Evolutionary conservation across 768 basidiomycete genomes (phyloP), one percentile per base, ranked within the genome.

Genomic region (Clitopilus passeckerianus): DNA sequence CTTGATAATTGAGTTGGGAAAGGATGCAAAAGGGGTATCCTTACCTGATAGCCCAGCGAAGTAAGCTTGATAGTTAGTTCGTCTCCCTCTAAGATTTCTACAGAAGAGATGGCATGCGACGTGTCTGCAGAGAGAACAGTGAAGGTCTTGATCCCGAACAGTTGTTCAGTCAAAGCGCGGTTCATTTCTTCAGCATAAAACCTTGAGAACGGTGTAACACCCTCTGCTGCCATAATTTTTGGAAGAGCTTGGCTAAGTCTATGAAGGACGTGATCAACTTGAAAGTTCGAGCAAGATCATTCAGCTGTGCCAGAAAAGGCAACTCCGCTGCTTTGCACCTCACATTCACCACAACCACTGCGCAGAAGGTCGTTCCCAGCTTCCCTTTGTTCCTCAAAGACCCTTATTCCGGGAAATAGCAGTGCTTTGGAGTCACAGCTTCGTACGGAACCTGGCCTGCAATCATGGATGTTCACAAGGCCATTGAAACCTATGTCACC

Each of bases 401-500:
- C 46, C 18, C 46, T 20, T 7, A 23, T 22, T 50, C 20, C n/a
- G 20, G 46, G 3, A 10, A 50, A 20, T n/a, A 3, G 3, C 37
- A 14, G 37, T 41, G 14, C 37, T 15, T n/a, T 7, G 34, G 8
- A 15, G 37, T 15, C n/a, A 5, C n/a, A n/a, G 37, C n/a, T 5
- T 41, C 10, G 14, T 41, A 15, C n/a, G 14, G 37, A 41, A 41
- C 2, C 46, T 20, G n/a, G 10, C 5, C 22, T 18, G 46, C 46
- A 18, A 18, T 55, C 54, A 98, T 98, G 97, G 95, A 99, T 74
- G 88, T 95, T 64, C 81, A 94, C 67, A 96, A 95, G 74, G 97
- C 97, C 7, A 87, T 97, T 27, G 93, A 95, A 75, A 91, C 88
- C 5, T 99, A 98, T 78, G 82, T 98, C 69, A 83, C 85, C 61